phyloP scores from a whole-genome alignment of 768 basidiomycete species.

The Sporobolomyces phaffii region DNA sequence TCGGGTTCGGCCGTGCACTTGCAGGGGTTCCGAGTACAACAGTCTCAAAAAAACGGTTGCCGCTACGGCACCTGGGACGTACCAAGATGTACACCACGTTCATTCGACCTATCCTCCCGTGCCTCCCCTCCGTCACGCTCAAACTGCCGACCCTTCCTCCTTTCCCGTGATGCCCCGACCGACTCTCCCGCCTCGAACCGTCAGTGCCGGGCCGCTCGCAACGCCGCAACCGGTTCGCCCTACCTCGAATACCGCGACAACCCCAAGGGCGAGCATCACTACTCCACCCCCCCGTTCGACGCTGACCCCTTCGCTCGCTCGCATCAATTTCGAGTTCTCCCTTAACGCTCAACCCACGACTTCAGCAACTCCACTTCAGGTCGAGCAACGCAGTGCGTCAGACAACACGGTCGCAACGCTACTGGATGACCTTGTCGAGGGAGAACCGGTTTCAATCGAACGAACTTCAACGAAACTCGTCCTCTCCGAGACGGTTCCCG shows the following conservation, averaged over 20 bases:
- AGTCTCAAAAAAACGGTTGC: conserved; percentile 28
- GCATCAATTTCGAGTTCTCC: conserved; percentile 4
- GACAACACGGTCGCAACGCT: neutral
- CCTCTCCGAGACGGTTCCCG: neutral
- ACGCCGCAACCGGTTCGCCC: neutral
- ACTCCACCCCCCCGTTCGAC: neutral
- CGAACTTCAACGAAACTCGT: neutral
- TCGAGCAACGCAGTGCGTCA: neutral
- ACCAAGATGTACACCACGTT: neutral
- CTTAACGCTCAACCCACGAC: neutral
- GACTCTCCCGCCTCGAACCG: neutral
- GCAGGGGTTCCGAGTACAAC: conserved; percentile 34
- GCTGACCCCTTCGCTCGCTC: conserved; percentile 15
- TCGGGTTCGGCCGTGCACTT: neutral
- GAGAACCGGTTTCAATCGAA: conserved; percentile 9
- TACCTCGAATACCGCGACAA: neutral
- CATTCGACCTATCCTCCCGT: neutral
- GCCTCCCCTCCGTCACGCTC: conserved; percentile 9
- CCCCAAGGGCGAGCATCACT: neutral
- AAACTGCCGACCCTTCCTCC: conserved; percentile 1
- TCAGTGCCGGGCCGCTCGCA: neutral
- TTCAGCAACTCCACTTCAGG: neutral
- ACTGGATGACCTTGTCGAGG: neutral
- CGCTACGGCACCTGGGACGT: neutral
- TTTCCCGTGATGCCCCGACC: neutral